Percentiles rank a stretch among this genome's conserved stretches.
phyloP scores from a whole-genome alignment of 2,329 filamentous ascomycete species.

The Fusarium torreyae region DNA sequence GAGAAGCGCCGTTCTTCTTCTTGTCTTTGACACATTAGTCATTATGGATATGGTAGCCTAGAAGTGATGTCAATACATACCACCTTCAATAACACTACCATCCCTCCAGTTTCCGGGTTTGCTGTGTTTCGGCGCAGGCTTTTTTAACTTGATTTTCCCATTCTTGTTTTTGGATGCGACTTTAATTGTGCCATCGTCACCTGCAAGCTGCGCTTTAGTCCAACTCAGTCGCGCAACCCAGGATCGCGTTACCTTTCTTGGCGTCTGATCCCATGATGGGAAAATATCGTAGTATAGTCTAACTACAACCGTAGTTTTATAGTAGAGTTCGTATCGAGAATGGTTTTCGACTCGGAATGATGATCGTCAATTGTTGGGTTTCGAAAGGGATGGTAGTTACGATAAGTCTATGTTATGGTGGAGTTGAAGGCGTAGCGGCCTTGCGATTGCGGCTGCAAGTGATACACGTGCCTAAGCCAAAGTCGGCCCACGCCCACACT shows the following conservation, averaged over 20 bases:
- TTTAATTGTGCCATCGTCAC: conserved; percentile 74
- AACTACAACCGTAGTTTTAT: background rate
- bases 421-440: conserved; percentile 39
- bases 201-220: conserved; percentile 51
- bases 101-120: conserved; percentile 82
- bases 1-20: conserved; percentile 64
- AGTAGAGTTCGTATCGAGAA: background rate
- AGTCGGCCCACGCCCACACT: conserved; percentile 35
- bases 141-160: conserved; percentile 74
- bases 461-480: conserved; percentile 44
- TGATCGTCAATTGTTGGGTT: conserved; percentile 17
- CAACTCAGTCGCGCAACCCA: conserved; percentile 20
- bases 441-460: conserved; percentile 39
- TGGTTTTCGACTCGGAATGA: conserved; percentile 6
- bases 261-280: conserved; percentile 45
- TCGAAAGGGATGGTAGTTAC: conserved; percentile 25
- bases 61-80: conserved; percentile 58
- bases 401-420: conserved; percentile 41
- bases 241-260: conserved; percentile 52
- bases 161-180: conserved; percentile 73
- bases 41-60: conserved; percentile 6
- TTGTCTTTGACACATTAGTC: conserved; percentile 62
- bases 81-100: conserved; percentile 75
- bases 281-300: background rate
- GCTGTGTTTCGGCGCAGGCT: conserved; percentile 71